Evolutionary conservation across 805 yeast genomes (phyloP), one percentile per base, ranked within the genome.

Genomic region (Nematodospora valgi): DNA sequence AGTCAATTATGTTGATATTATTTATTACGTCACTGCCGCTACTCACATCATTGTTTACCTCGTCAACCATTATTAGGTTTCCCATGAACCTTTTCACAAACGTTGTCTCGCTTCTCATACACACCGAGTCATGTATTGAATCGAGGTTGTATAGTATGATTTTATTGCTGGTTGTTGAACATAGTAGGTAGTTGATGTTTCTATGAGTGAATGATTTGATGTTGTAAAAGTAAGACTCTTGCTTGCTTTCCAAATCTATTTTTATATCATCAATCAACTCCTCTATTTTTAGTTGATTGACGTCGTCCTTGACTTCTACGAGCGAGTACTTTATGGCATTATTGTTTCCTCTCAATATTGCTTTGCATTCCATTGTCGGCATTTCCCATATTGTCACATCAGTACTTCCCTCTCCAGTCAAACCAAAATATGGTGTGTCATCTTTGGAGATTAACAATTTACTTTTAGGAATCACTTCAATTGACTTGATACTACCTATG

Each of bases 301-400:
- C 23, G 10, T 21, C 10, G n/a, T n/a, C n/a, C 10, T 21, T 21
- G 10, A 7, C 10, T 21, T 21, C 23, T 7, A 21, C 9, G 7
- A 21, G 10, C 10, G 23, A 21, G 10, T 21, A 21, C 10, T 21
- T 21, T 8, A 21, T 10, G 7, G 7, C 9, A 21, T 21, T 21
- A 21, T 7, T 21, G 7, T 21, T 7, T 3, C 58, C 44, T 17
- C 54, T 46, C 18, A 51, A 50, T 1, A 63, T 46, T 37, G 58
- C 56, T 27, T 70, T 62, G 48, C 94, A 83, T 30, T 73, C 76
- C 13, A 76, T 62, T 16, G 71, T 68, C 6, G 86, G 78, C 9
- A 85, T 67, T 49, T 86, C 91, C 93, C 95, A 85, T 0, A 86
- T 68, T 0, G 83, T 70, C 4, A 82, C 67, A 13, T 35, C 38